Base-by-base conservation (phyloP, 1,284 basidiomycete species). In the Sanguinoderma infundibulare region DNA sequence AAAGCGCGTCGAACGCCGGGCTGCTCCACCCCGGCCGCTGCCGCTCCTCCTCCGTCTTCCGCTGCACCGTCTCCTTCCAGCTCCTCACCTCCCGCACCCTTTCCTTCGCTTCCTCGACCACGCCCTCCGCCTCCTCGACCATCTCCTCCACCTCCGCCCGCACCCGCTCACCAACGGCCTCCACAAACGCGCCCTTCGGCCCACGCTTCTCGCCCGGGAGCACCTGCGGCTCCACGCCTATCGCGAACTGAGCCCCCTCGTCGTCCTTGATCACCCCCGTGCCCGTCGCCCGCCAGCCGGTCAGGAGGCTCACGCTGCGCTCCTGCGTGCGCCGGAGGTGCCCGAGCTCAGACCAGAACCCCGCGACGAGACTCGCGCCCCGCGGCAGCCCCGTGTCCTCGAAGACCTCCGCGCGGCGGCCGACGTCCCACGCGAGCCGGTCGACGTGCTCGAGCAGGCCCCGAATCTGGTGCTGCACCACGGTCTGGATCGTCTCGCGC, bases 171-270 rank as follows among this genome's bases (percentile, higher is more conserved):
- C 65, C 69, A 24, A 88, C 47, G 1, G 79, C 76, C 69, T 85
- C 80, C 3, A 83, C 79, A 15, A 79, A 78, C 2, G 77, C 85
- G 1, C 84, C 88, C 52, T 84, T 69, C 0, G 89, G 88, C 0
- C 89, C 89, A 2, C 75, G 79, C 78, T 90, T 89, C 63, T 86
- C 81, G 0, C 86, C 85, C 24, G 80, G 73, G 35, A 91, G 72
- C 39, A 91, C 82, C 76, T 91, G 89, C 39, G 89, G 89, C 73
- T 89, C 87, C 3, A 81, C 86, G 4, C 89, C 89, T 74, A 90
- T 74, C 1, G 89, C 89, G 51, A 90, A 82, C 56, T 75, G 73
- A n/a, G 78, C 75, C 7, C 69, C 68, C 30, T 75, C 75, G 3
- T 77, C 75, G 63, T 86, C 81, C 56, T 84, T 80, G 55, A 90